A percentile compares a stretch with the other conserved stretches of the same genome.
Evolutionary conservation across 139 green algal species (phyloP).

Genomic region (Nannochloris sp.): DNA sequence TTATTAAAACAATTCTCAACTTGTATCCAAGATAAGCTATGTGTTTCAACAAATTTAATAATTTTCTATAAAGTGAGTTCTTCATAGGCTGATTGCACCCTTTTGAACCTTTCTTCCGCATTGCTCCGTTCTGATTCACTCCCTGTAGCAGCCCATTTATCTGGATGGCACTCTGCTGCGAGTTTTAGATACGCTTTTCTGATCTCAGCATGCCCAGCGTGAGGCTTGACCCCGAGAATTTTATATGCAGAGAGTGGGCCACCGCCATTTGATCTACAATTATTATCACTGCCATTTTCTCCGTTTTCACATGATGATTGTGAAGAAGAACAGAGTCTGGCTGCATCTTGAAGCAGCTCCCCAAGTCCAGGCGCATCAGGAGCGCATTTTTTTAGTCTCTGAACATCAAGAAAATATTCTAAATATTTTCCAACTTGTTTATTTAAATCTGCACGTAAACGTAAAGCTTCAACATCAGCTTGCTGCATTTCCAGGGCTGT

Average conservation of each 20-base stretch:
- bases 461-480: constrained; percentile 2
- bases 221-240: constrained; percentile 7
- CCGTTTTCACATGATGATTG: too few relatives aligned
- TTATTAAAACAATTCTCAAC: not conserved
- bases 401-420: constrained; percentile 32
- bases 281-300: not conserved
- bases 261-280: not conserved
- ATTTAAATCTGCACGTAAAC: constrained; percentile 14
- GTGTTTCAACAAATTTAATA: not conserved
- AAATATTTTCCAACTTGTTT: constrained; percentile 5
- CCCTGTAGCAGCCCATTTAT: constrained; percentile 40
- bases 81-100: constrained; percentile 25
- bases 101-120: constrained; percentile 27
- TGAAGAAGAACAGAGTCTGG: constrained; percentile 14
- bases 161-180: constrained; percentile 36
- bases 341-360: constrained; percentile 27
- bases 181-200: constrained; percentile 40
- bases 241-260: constrained; percentile 1
- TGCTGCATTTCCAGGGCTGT: constrained; percentile 7
- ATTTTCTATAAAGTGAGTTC: not conserved
- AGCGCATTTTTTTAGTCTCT: constrained; percentile 14
- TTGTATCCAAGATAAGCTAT: not conserved
- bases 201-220: constrained; percentile 17
- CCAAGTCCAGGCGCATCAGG: constrained; percentile 25
- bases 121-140: not conserved